Evolutionary conservation across 495 filamentous ascomycete genomes (phyloP).

Genomic region (Penicillium crystallinum): DNA sequence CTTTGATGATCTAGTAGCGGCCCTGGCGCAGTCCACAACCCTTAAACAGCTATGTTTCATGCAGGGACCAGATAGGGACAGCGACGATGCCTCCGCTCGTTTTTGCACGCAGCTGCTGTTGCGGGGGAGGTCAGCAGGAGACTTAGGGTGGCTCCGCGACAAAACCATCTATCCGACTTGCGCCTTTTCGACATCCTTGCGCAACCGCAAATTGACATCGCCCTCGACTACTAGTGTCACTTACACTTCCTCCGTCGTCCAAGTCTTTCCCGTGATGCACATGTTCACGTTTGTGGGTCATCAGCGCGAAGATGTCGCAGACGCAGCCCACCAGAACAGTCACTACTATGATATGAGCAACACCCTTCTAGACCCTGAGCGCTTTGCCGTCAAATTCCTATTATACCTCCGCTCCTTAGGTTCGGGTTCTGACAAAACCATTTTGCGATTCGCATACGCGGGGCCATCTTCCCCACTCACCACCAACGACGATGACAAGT

Average conservation of each 20-base stretch:
- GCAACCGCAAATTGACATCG: slow-evolving; percentile 2
- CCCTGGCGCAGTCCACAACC: slow-evolving; percentile 8
- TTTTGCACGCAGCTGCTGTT: slow-evolving; percentile 5
- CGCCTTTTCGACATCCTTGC: slow-evolving; percentile 10
- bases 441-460: slow-evolving; percentile 15
- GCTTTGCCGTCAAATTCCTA: slow-evolving; percentile 15
- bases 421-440: slow-evolving; percentile 11
- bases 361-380: slow-evolving; percentile 2
- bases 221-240: background rate
- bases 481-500: background rate
- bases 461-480: slow-evolving; percentile 4
- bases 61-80: slow-evolving; percentile 9
- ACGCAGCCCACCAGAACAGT: slow-evolving; percentile 6
- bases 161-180: slow-evolving; percentile 13
- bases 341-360: slow-evolving; percentile 12
- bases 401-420: slow-evolving; percentile 11
- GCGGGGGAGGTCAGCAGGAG: background rate
- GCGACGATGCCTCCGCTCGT: slow-evolving; percentile 11
- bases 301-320: slow-evolving; percentile 9
- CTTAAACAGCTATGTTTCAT: slow-evolving; percentile 16
- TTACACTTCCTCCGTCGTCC: background rate
- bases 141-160: slow-evolving; percentile 8
- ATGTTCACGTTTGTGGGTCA: slow-evolving; percentile 10
- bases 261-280: slow-evolving; percentile 4
- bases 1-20: slow-evolving; percentile 8